These are phyloP conservation scores for Aspergillus fijiensis DNA, from an alignment of 2,329 filamentous ascomycete genomes.

Conservation along the genomic window DNA sequence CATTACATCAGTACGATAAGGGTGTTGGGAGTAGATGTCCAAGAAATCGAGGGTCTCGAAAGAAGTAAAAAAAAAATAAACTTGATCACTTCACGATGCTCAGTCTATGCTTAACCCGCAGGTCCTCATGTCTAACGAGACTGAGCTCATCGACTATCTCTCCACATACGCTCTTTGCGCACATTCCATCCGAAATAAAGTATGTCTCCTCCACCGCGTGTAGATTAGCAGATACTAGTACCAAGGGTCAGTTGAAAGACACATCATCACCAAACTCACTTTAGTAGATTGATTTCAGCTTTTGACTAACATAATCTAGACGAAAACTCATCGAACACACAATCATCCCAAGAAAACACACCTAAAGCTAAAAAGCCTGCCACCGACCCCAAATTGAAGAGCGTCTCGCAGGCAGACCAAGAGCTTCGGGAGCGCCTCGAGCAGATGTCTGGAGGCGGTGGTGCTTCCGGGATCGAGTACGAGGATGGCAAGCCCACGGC, in stretches of 20 bases:
- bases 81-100: not conserved
- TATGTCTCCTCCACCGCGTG: not conserved
- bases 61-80: no score
- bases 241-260: not conserved
- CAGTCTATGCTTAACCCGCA: not conserved
- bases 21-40: not conserved
- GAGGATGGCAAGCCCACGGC: constrained; percentile 70
- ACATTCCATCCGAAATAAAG: not conserved
- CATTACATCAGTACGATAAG: not conserved
- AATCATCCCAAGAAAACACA: not conserved
- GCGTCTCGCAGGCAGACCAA: constrained; percentile 63
- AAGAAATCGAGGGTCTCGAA: no score
- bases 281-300: not conserved
- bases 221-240: not conserved
- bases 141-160: not conserved
- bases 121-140: not conserved
- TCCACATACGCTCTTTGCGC: not conserved
- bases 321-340: not conserved
- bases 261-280: not conserved
- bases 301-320: not conserved
- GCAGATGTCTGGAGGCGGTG: constrained; percentile 67
- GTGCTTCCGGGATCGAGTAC: constrained; percentile 69
- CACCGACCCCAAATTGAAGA: constrained; percentile 49
- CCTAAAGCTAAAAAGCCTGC: constrained; percentile 4
- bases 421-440: constrained; percentile 67